These are phyloP conservation scores for Zygoascus bituminiphila DNA, from an alignment of 805 yeast genomes.

Conservation along the genomic window DNA sequence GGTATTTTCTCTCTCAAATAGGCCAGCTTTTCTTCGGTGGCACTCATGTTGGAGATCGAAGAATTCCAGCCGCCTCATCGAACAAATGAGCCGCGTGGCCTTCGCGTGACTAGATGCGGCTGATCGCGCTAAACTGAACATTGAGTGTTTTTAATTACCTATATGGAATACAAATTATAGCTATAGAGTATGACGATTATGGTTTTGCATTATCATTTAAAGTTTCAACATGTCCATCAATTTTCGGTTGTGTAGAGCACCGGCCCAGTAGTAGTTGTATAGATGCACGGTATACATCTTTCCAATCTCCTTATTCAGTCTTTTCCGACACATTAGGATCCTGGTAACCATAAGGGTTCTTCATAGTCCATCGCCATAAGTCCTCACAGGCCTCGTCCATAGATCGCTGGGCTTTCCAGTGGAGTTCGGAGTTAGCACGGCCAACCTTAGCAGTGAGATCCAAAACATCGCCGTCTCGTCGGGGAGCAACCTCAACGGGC, in stretches of 20 bases:
- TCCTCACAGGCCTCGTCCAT: conserved; percentile 61
- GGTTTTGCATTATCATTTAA: too few relatives aligned
- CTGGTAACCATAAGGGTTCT: conserved; percentile 57
- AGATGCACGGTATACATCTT: too few relatives aligned
- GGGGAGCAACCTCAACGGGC: conserved; percentile 55
- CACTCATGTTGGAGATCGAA: background rate
- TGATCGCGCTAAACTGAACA: too few relatives aligned
- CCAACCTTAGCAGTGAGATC: conserved; percentile 64
- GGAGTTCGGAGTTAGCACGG: conserved; percentile 57
- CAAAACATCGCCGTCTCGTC: conserved; percentile 71
- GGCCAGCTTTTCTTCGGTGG: conserved; percentile 23
- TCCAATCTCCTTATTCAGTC: background rate
- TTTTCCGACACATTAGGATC: conserved; percentile 8
- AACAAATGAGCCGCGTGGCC: too few relatives aligned
- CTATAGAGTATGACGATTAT: too few relatives aligned
- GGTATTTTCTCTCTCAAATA: conserved; percentile 37
- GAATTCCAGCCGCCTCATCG: too few relatives aligned
- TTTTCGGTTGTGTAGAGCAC: too few relatives aligned
- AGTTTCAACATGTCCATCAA: too few relatives aligned
- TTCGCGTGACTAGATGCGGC: too few relatives aligned
- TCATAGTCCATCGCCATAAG: conserved; percentile 69
- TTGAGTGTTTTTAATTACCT: too few relatives aligned
- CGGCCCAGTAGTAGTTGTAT: too few relatives aligned
- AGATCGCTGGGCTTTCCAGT: conserved; percentile 51
- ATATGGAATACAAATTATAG: too few relatives aligned